These are phyloP conservation scores for barrel medic (Medicago truncatula) DNA, from an alignment of 306 rosid genomes.

Conservation along the genomic window DNA sequence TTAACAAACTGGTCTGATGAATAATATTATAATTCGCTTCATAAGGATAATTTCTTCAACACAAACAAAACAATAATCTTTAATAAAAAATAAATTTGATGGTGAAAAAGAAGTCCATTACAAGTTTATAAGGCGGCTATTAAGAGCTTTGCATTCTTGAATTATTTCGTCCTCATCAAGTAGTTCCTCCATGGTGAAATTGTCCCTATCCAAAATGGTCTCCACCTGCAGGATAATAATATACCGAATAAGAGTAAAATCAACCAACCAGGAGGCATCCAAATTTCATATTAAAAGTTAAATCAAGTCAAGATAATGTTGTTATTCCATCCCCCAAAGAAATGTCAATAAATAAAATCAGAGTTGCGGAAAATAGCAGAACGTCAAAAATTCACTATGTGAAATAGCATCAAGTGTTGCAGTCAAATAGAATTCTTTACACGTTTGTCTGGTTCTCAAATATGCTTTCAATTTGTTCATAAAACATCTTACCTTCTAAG, in stretches of 20 bases:
- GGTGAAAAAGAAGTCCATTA: conserved; percentile 54
- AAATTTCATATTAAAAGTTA: conserved; percentile 11
- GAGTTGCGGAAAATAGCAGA: conserved; percentile 13
- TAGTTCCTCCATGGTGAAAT: conserved; percentile 87
- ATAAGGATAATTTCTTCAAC: conserved; percentile 23
- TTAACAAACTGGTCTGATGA: not conserved
- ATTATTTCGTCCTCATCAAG: conserved; percentile 98
- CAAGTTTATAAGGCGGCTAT: conserved; percentile 96
- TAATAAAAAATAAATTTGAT: conserved; percentile 28
- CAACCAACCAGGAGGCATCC: not conserved
- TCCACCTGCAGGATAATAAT: conserved; percentile 73
- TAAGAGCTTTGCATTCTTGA: conserved; percentile 98
- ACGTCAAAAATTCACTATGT: not conserved
- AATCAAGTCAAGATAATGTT: conserved; percentile 8
- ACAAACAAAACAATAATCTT: conserved; percentile 17
- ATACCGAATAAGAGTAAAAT: conserved; percentile 37
- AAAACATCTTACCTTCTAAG: not conserved
- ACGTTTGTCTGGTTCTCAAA: not conserved
- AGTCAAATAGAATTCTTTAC: not conserved
- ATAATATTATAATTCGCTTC: conserved; percentile 27
- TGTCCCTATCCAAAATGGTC: conserved; percentile 93
- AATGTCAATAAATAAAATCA: conserved; percentile 18
- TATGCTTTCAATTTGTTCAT: not conserved
- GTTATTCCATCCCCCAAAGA: conserved; percentile 17
- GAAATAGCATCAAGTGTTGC: not conserved